Evolutionary conservation across 495 filamentous ascomycete genomes (phyloP), one percentile per base, ranked within the genome.

Genomic region (Letharia lupina): DNA sequence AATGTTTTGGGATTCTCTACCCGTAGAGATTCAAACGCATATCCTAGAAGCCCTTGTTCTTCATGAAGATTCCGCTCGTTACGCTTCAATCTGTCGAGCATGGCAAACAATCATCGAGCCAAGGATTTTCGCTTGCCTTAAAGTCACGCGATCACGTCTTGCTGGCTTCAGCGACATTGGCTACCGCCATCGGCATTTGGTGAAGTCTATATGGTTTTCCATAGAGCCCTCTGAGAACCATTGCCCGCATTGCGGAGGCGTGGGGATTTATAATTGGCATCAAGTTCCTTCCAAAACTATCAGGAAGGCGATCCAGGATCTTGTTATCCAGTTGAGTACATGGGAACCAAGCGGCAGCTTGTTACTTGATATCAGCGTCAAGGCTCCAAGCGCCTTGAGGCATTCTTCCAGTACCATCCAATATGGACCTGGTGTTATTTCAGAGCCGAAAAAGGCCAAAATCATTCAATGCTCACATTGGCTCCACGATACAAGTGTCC

Each of bases 41-140:
- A 69, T 70, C 20, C 48, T 70, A 54, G 67, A 70, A 64, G 57
- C 15, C 52, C 66, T 70, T 64, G 62, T 76, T 44, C 70, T 72
- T 68, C 69, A 73, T 70, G 71, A 69, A 44, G 71, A 69, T 63
- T 54, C 75, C 68, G 71, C 69, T 75, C 63, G 56, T 62, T 74
- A 75, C 54, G 73, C 73, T 67, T 71, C 75, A 67, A 75, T 77
- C 54, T 79, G 73, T 63, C 70, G 73, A 75, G 76, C 76, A 65
- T 77, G 75, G 70, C 76, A 76, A 64, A 65, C 67, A 62, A 69
- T 70, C 18, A 57, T 79, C 65, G 77, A 78, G 73, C 72, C 65
- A 66, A 60, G 75, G 67, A 76, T 71, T 68, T 78, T 77, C 73
- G 70, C 70, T 70, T 72, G 73, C 66, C 72, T 79, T 70, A 76